Evolutionary conservation across 306 rosid species (phyloP), one percentile per base, ranked within the genome.

Genomic region (Castanea sativa): DNA sequence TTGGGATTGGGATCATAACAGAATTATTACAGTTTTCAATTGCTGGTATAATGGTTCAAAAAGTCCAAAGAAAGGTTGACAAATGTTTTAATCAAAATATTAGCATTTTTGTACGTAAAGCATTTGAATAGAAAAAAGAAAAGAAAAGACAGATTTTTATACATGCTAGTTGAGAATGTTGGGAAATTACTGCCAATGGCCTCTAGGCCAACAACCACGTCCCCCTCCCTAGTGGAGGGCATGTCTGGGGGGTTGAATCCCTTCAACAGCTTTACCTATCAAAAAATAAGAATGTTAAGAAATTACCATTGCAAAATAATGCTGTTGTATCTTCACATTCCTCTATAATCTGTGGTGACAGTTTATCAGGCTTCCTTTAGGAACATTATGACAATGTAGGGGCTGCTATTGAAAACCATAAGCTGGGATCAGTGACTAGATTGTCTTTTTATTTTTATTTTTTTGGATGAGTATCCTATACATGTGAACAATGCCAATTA

Each of bases 161-260:
- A 64, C 12, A 64, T 13, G 57, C 67, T 73, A 79, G 49, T 27
- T 69, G 70, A 80, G 27, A 41, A 33, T 20, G 65, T 60, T 33
- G n/a, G 75, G 80, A 65, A 55, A 32, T 73, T 49, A 49, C 53
- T 49, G 53, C 53, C 53, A 49, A 49, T 12, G 53, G 53, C 53
- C 53, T 49, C 2, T 49, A 49, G 53, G 53, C 53, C 53, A 49
- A 12, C 53, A 10, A 15, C 15, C 53, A 12, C 11, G 1, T 13
- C 16, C 53, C 53, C 53, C 53, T 49, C 5, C 53, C 16, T 13
- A 12, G 53, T 49, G 16, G 15, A 49, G 53, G 53, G 16, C 53
- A 3, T 49, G 5, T 49, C 53, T 2, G 16, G 53, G 53, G 16
- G 53, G 53, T 49, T 13, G 15, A 49, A 49, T 49, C 53, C 53